Evolutionary conservation across 805 yeast genomes (phyloP).

Genomic region (Dipodascus geniculatus): DNA sequence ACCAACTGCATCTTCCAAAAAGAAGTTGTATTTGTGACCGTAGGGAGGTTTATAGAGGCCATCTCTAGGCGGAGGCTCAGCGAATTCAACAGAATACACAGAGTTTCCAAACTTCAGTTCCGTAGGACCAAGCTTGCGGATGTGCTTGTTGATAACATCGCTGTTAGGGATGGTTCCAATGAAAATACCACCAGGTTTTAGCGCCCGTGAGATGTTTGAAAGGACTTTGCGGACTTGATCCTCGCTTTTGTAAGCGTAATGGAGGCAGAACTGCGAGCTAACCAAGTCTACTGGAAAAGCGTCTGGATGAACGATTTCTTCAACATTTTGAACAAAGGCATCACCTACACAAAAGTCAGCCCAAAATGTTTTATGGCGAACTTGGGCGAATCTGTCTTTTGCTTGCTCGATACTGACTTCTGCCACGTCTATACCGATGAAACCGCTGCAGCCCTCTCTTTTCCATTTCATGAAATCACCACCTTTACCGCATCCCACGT

Average conservation of each 20-base stretch:
- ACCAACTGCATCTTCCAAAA: conserved; percentile 84
- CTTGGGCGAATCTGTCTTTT: conserved; percentile 54
- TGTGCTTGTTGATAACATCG: conserved; percentile 63
- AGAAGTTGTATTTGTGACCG: conserved; percentile 78
- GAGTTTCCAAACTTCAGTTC: conserved; percentile 73
- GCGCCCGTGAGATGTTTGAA: conserved; percentile 61
- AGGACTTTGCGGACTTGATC: conserved; percentile 62
- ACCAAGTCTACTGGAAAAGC: conserved; percentile 82
- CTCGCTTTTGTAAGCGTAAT: conserved; percentile 87
- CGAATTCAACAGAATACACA: conserved; percentile 71
- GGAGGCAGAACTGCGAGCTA: conserved; percentile 85
- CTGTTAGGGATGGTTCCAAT: conserved; percentile 93
- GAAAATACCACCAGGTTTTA: conserved; percentile 75
- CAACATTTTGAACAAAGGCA: conserved; percentile 63
- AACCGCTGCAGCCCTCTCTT: conserved; percentile 57
- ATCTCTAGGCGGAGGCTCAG: conserved; percentile 62
- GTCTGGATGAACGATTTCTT: conserved; percentile 58
- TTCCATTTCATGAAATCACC: conserved; percentile 92
- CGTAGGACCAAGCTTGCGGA: conserved; percentile 27
- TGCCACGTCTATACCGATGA: conserved; percentile 85
- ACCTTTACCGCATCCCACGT: conserved; percentile 95
- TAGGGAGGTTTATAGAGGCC: conserved; percentile 64
- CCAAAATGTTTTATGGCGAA: conserved; percentile 47
- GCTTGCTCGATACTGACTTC: conserved; percentile 84
- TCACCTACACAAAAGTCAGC: conserved; percentile 88